A percentile compares a stretch with the other conserved stretches of the same genome.
Conservation (phyloP, 495 filamentous ascomycete genomes). For the Trypethelium eluteriae region DNA sequence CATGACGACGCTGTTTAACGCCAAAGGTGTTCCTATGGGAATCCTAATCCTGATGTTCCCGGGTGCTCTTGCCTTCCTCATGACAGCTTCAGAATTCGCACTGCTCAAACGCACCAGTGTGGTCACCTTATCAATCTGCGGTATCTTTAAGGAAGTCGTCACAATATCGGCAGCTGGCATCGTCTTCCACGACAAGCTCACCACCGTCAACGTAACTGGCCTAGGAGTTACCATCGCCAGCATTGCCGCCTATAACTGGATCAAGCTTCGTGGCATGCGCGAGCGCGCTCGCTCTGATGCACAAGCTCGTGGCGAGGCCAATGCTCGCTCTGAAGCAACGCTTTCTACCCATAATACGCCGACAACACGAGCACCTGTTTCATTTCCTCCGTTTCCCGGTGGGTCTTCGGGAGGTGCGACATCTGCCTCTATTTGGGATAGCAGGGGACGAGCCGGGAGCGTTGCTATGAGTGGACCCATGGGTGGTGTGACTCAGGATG, state of each 20-base stretch:
- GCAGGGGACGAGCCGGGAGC: slow-evolving; percentile 14
- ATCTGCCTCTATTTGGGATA: slow-evolving; percentile 12
- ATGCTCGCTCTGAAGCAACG: slow-evolving; percentile 23
- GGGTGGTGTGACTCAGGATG: slow-evolving; percentile 1
- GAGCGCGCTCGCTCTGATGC: slow-evolving; percentile 46
- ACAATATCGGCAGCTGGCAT: slow-evolving; percentile 86
- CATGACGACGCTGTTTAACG: slow-evolving; percentile 50
- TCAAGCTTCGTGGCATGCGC: slow-evolving; percentile 88
- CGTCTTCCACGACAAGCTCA: slow-evolving; percentile 84
- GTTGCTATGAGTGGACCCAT: background rate
- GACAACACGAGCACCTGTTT: slow-evolving; percentile 2
- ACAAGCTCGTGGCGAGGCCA: slow-evolving; percentile 27
- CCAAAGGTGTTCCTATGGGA: slow-evolving; percentile 55
- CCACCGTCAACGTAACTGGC: slow-evolving; percentile 79
- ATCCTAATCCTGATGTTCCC: slow-evolving; percentile 73
- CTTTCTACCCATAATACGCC: slow-evolving; percentile 20
- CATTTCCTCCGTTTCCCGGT: background rate
- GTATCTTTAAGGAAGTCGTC: slow-evolving; percentile 98
- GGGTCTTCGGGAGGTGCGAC: background rate
- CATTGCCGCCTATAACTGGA: slow-evolving; percentile 86
- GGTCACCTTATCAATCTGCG: slow-evolving; percentile 91
- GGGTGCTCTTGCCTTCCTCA: slow-evolving; percentile 83
- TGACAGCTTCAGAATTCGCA: slow-evolving; percentile 95
- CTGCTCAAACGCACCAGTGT: slow-evolving; percentile 90
- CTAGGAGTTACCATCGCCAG: slow-evolving; percentile 79